Evolutionary conservation across 495 filamentous ascomycete genomes (phyloP).

Genomic region (Letharia lupina): DNA sequence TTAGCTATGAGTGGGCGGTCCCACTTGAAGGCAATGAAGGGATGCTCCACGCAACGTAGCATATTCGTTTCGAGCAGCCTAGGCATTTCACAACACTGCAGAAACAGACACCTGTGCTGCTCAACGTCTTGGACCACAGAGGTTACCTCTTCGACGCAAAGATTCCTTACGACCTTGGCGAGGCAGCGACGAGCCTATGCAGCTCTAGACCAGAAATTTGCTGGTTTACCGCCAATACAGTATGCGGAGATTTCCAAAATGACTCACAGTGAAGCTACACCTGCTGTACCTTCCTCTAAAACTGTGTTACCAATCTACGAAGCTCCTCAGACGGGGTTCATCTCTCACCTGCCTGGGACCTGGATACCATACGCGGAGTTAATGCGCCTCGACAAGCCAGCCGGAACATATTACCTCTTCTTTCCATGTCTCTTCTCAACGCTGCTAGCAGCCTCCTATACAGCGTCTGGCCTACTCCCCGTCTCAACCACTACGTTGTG

Average conservation of each 20-base stretch:
- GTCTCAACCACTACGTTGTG: constrained; percentile 59
- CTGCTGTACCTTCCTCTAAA: background rate
- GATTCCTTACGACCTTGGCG: background rate
- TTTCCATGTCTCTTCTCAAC: constrained; percentile 93
- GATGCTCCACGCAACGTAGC: background rate
- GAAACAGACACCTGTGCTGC: background rate
- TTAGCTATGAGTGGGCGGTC: background rate
- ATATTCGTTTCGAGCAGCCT: background rate
- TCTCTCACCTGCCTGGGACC: constrained; percentile 64
- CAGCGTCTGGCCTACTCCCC: constrained; percentile 43
- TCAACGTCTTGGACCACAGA: background rate
- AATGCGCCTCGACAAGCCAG: constrained; percentile 85
- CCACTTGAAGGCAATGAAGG: background rate
- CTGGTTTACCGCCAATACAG: background rate
- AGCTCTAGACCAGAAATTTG: background rate
- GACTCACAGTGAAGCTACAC: background rate
- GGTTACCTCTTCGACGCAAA: background rate
- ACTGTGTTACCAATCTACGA: constrained; percentile 40
- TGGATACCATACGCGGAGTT: constrained; percentile 93
- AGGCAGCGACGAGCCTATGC: background rate
- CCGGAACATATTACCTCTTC: constrained; percentile 91
- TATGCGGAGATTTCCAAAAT: background rate
- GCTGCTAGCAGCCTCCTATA: constrained; percentile 51
- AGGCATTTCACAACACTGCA: too few relatives aligned
- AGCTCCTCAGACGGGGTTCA: constrained; percentile 63